A percentile compares a stretch with the other conserved stretches of the same genome.
Evolutionary conservation across 2,329 filamentous ascomycete species (phyloP).

Genomic region (Diaporthe nobilis): DNA sequence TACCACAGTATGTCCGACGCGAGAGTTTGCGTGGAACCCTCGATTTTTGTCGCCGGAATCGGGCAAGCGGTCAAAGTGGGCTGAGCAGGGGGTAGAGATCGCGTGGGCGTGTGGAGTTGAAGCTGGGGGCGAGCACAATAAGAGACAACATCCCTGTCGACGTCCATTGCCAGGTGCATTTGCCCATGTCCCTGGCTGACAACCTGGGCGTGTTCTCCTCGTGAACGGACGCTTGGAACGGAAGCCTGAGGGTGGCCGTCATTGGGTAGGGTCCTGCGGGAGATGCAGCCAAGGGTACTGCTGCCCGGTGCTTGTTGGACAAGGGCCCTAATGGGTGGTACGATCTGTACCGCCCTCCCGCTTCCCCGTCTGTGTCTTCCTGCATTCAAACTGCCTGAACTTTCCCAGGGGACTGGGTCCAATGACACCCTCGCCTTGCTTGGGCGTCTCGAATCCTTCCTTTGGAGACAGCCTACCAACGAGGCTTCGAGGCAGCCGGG

Average conservation of each 20-base stretch:
- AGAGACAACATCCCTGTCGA: constrained; percentile 22
- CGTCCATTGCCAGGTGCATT: constrained; percentile 6
- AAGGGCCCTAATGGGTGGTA: constrained; percentile 34
- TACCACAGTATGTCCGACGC: constrained; percentile 1
- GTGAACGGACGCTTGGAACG: constrained; percentile 25
- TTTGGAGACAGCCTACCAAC: constrained; percentile 19
- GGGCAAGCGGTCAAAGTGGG: constrained; percentile 35
- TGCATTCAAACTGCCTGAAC: constrained; percentile 35
- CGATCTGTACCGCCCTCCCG: constrained; percentile 37
- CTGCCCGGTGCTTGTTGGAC: constrained; percentile 31
- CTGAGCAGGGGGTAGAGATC: constrained; percentile 38
- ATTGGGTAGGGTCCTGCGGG: constrained; percentile 32
- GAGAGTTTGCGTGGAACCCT: constrained; percentile 8
- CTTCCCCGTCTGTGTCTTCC: constrained; percentile 33
- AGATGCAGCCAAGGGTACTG: constrained; percentile 31
- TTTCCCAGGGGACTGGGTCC: constrained; percentile 38
- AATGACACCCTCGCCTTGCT: constrained; percentile 29
- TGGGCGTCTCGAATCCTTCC: constrained; percentile 29
- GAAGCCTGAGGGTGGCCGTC: constrained; percentile 1
- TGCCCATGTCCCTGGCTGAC: constrained; percentile 27
- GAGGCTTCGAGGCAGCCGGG: constrained; percentile 6
- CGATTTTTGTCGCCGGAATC: constrained; percentile 35
- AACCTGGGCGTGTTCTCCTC: constrained; percentile 7
- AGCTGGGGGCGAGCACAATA: constrained; percentile 10
- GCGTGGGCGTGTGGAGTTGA: constrained; percentile 40